phyloP scores from a whole-genome alignment of 768 basidiomycete species.

The Lentinus brumalis region DNA sequence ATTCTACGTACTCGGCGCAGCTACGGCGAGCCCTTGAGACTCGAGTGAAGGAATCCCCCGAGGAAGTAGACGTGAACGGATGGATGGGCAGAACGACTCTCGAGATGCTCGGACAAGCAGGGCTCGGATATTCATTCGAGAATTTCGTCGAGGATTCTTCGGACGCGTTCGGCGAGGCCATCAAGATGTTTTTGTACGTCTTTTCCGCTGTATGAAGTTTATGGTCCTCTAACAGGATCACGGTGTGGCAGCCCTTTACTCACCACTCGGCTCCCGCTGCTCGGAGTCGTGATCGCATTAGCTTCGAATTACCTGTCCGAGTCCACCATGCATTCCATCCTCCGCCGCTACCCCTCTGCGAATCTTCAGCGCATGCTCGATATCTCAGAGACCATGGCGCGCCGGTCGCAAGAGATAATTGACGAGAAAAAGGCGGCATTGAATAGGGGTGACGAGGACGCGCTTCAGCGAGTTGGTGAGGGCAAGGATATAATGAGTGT shows the following conservation, averaged over 20 bases:
- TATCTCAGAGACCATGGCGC: constrained; percentile 39
- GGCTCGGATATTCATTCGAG: constrained; percentile 19
- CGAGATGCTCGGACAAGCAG: constrained; percentile 19
- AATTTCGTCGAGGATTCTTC: constrained; percentile 9
- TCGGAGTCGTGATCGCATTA: not conserved
- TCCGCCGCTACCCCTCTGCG: not conserved
- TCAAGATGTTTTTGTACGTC: constrained; percentile 16
- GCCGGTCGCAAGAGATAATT: constrained; percentile 39
- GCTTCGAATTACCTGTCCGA: not conserved
- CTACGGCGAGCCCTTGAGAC: no score
- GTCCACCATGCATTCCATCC: not conserved
- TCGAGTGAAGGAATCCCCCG: not conserved
- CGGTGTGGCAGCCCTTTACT: not conserved
- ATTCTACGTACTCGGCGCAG: no score
- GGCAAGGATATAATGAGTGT: constrained; percentile 51
- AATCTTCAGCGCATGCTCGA: constrained; percentile 35
- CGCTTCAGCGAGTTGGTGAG: constrained; percentile 34
- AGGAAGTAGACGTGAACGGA: constrained; percentile 14
- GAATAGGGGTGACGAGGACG: constrained; percentile 36
- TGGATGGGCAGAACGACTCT: constrained; percentile 19
- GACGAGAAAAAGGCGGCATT: constrained; percentile 40
- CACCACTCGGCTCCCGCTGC: not conserved
- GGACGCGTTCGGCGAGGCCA: constrained; percentile 9
- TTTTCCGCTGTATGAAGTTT: not conserved
- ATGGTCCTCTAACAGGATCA: no score